phyloP scores from a whole-genome alignment of 2,329 filamentous ascomycete genomes.

The Furcasterigmium sp. region DNA sequence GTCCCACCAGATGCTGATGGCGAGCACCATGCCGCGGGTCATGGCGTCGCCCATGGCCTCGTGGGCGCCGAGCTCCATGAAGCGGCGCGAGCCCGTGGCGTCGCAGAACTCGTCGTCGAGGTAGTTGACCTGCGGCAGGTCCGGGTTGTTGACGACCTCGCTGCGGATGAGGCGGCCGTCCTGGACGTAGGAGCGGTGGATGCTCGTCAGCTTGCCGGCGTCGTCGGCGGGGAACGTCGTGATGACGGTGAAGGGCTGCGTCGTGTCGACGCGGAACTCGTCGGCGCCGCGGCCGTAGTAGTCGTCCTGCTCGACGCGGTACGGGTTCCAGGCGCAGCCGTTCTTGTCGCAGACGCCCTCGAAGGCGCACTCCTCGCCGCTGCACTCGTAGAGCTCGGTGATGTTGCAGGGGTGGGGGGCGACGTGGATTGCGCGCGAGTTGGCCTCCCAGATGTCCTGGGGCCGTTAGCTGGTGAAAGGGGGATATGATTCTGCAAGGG shows the following conservation, averaged over 20 bases:
- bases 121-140: conserved; percentile 25
- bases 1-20: conserved; percentile 50
- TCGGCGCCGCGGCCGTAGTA: conserved; percentile 26
- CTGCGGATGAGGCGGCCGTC: conserved; percentile 42
- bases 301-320: conserved; percentile 19
- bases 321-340: conserved; percentile 40
- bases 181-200: conserved; percentile 44
- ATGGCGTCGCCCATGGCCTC: conserved; percentile 40
- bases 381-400: conserved; percentile 36
- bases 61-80: conserved; percentile 32
- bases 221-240: conserved; percentile 41
- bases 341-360: conserved; percentile 36
- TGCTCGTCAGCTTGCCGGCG: conserved; percentile 32
- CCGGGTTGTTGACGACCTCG: conserved; percentile 22
- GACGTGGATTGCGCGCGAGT: conserved; percentile 35
- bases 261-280: conserved; percentile 27
- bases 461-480: not conserved
- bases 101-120: conserved; percentile 29
- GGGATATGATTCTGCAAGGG: not conserved
- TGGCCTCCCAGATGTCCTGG: conserved; percentile 49
- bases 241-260: conserved; percentile 36
- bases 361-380: conserved; percentile 31
- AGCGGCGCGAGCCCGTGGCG: conserved; percentile 21
- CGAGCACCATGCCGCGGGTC: conserved; percentile 43
- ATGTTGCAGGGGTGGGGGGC: conserved; percentile 45